Percentiles rank a stretch among this genome's conserved stretches.
phyloP scores from a whole-genome alignment of 2,329 filamentous ascomycete species.

The Didymella exigua region DNA sequence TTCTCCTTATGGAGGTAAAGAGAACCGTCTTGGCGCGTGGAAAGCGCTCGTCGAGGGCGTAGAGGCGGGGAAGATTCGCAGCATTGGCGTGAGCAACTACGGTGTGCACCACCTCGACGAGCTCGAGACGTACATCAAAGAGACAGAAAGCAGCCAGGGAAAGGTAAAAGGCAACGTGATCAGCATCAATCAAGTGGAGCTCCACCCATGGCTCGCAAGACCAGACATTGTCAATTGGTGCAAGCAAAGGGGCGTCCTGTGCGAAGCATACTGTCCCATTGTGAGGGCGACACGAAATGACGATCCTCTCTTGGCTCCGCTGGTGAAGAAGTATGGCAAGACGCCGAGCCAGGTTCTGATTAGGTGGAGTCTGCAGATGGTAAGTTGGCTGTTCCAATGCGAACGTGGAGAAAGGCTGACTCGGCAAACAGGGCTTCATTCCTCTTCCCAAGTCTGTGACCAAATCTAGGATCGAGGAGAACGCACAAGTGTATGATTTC shows the following conservation, averaged over 20 bases:
- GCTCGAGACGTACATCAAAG: conserved; percentile 59
- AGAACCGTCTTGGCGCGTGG: conserved; percentile 58
- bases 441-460: conserved; percentile 68
- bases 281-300: conserved; percentile 55
- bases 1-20: conserved; percentile 59
- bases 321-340: conserved; percentile 64
- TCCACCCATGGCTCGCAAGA: conserved; percentile 88
- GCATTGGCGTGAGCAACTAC: conserved; percentile 62
- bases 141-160: conserved; percentile 68
- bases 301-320: conserved; percentile 57
- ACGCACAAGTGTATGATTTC: conserved; percentile 65
- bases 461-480: conserved; percentile 64
- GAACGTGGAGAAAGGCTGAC: neutral
- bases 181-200: conserved; percentile 79
- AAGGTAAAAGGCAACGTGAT: conserved; percentile 71
- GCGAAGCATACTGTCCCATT: conserved; percentile 57
- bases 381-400: conserved; percentile 12
- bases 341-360: conserved; percentile 64
- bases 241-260: conserved; percentile 55
- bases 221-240: conserved; percentile 82
- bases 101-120: conserved; percentile 62
- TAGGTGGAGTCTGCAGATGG: conserved; percentile 60
- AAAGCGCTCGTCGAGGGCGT: conserved; percentile 61
- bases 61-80: conserved; percentile 57
- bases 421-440: conserved; percentile 58